Conservation (phyloP, 73 alveolate genomes). For the Paramecium caudatum region DNA sequence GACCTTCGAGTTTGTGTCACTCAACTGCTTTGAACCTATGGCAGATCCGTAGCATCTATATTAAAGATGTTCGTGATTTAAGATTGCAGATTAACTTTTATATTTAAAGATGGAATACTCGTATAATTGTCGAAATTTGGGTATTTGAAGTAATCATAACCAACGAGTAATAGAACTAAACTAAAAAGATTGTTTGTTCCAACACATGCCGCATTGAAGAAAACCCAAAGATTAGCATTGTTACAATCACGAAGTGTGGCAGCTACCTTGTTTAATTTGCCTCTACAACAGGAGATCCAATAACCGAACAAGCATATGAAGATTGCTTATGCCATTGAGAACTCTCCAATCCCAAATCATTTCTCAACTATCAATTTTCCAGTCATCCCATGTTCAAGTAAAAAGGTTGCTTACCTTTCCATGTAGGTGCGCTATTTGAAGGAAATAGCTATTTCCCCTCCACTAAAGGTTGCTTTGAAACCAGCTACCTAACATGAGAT, state of each 20-base stretch:
- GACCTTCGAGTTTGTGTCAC: constrained; percentile 21
- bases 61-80: not conserved
- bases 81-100: constrained; percentile 38
- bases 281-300: not conserved
- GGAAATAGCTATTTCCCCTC: constrained; percentile 1
- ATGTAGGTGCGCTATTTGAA: constrained; percentile 1
- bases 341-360: not conserved
- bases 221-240: constrained; percentile 9
- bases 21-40: constrained; percentile 3
- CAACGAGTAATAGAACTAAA: constrained; percentile 38
- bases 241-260: not conserved
- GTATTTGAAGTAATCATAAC: constrained; percentile 53
- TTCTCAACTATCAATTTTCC: constrained; percentile 46
- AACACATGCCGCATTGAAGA: not conserved
- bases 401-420: constrained; percentile 7
- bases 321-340: not conserved
- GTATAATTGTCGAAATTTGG: constrained; percentile 22
- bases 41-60: not conserved
- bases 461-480: not conserved
- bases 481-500: not conserved
- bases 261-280: constrained; percentile 3
- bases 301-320: constrained; percentile 25
- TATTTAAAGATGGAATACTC: constrained; percentile 21
- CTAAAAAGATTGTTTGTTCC: constrained; percentile 13
- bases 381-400: constrained; percentile 36